Evolutionary conservation across 495 filamentous ascomycete species (phyloP).

Genomic region (Hamigera avellanea): DNA sequence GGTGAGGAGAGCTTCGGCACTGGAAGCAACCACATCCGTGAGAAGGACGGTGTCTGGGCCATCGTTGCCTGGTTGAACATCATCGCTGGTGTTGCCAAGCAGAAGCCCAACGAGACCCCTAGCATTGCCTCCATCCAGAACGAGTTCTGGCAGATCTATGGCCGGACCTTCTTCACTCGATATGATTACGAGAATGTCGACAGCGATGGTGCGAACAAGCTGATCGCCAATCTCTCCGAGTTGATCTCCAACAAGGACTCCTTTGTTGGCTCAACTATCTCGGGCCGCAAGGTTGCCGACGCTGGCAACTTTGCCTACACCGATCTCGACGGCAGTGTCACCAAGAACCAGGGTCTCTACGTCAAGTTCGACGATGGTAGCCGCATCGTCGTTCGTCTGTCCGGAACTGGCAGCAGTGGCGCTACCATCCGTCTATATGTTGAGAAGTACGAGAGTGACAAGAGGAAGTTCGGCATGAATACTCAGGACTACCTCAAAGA

Average conservation of each 20-base stretch:
- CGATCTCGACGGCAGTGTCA: constrained; percentile 88
- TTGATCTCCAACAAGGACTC: constrained; percentile 55
- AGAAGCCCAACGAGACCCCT: constrained; percentile 58
- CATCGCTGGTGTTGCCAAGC: constrained; percentile 84
- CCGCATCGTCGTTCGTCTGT: constrained; percentile 86
- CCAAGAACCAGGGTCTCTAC: constrained; percentile 92
- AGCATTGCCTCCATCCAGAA: constrained; percentile 92
- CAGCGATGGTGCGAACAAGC: constrained; percentile 77
- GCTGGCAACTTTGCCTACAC: constrained; percentile 96
- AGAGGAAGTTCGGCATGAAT: constrained; percentile 58
- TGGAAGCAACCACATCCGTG: constrained; percentile 96
- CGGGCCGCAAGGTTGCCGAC: constrained; percentile 71
- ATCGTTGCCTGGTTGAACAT: constrained; percentile 97
- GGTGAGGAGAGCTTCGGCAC: constrained; percentile 98
- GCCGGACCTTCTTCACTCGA: constrained; percentile 96
- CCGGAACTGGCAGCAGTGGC: constrained; percentile 86
- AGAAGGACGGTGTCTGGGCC: constrained; percentile 98
- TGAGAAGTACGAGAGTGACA: constrained; percentile 78
- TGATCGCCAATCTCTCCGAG: constrained; percentile 63
- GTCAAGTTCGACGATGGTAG: constrained; percentile 91
- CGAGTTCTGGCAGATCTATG: constrained; percentile 95
- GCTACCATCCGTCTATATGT: constrained; percentile 95
- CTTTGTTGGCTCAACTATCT: constrained; percentile 73
- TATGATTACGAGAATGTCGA: constrained; percentile 97
- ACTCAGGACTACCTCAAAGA: constrained; percentile 92